Evolutionary conservation across 2,329 filamentous ascomycete species (phyloP), one percentile per base, ranked within the genome.

Genomic region (Apiospora pterosperma): DNA sequence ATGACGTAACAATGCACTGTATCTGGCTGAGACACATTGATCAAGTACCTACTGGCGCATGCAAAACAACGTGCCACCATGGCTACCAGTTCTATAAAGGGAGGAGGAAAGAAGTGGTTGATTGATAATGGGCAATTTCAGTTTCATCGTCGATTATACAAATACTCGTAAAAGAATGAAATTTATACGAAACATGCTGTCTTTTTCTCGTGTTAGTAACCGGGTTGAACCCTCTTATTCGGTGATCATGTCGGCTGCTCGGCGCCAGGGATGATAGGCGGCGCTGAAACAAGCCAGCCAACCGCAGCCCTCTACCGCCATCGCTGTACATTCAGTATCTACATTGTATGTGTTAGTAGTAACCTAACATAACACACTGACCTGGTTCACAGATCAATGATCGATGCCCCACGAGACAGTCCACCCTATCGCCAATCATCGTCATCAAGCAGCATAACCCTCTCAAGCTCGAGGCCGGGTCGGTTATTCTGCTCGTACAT

Each of bases 171-270:
- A n/a, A 11, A n/a, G 28, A 31, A 10, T n/a, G 28, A 10, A 28
- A 16, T 55, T 34, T 4, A 16, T 28, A 34, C 44, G 44, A 52
- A 52, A 52, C 44, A 28, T 16, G 44, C 28, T 34, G 48, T 25
- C 25, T 55, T 31, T 16, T 10, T 11, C 2, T 55, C 28, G 48
- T n/a, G n/a, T n/a, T n/a, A n/a, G n/a, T 34, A 34, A 55, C 48
- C 48, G 28, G 48, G 28, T 55, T 55, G 48, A 55, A 55, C 48
- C 48, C 48, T 55, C 48, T 55, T 55, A 21, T 55, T 55, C n/a
- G 48, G 48, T 28, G 28, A 55, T 55, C 48, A 52, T 31, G 48
- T 34, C 48, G 48, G 48, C 12, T n/a, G 48, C 48, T n/a, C 48
- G 48, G 48, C n/a, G 28, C 48, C 25, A 34, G 48, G 48, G 48